Percentiles rank a stretch among this genome's conserved stretches.
These are phyloP conservation scores for Phytophthora pini DNA, from an alignment of 352 stramenopile species.

Conservation along the genomic window DNA sequence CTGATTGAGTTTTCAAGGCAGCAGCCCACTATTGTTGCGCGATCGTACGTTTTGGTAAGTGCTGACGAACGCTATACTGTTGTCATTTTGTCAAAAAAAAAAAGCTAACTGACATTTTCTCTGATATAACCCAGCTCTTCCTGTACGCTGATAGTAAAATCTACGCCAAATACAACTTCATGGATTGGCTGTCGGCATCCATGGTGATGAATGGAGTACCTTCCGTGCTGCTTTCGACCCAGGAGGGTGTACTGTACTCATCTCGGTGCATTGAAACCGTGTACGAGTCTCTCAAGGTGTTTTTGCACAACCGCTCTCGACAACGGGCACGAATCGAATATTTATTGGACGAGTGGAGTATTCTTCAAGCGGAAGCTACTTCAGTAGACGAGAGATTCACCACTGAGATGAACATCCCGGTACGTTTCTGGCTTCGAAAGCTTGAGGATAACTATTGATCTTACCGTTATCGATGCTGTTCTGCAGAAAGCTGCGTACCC, in stretches of 20 bases:
- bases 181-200: conserved; percentile 80
- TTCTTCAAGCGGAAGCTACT: conserved; percentile 75
- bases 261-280: conserved; percentile 81
- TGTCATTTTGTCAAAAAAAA: too few relatives aligned
- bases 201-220: conserved; percentile 88
- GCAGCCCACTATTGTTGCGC: conserved; percentile 71
- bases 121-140: conserved; percentile 56
- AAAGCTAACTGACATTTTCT: neutral
- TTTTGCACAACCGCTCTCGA: conserved; percentile 82
- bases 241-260: conserved; percentile 83
- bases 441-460: neutral
- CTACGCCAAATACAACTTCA: conserved; percentile 85
- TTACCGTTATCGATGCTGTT: conserved; percentile 6
- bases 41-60: conserved; percentile 86
- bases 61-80: neutral
- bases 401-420: conserved; percentile 83
- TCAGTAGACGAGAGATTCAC: conserved; percentile 84
- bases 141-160: conserved; percentile 89
- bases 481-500: conserved; percentile 73
- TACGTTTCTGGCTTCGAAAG: conserved; percentile 29
- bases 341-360: conserved; percentile 82
- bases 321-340: conserved; percentile 82
- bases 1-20: conserved; percentile 76
- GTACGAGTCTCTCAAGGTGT: conserved; percentile 86
- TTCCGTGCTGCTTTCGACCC: conserved; percentile 81